Conservation (phyloP, 2,329 filamentous ascomycete species). For the Aspergillus aculeatinus region DNA sequence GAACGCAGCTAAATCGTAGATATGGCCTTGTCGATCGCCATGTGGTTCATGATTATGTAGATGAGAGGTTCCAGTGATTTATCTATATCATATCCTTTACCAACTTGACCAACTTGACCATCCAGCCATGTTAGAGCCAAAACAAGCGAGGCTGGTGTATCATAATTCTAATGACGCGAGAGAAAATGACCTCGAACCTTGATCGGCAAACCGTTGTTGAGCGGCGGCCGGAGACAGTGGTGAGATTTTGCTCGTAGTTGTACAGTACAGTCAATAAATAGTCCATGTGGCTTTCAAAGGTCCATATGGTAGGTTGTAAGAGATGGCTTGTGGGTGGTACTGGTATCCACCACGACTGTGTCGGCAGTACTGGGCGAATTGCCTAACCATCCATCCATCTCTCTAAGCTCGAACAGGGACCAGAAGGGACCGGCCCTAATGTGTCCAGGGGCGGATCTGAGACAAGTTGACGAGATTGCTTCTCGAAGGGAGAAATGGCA, state of each 20-base stretch:
- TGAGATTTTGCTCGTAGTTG: no score
- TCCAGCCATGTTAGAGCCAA: slow-evolving; percentile 18
- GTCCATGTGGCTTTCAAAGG: neutral
- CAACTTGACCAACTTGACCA: neutral
- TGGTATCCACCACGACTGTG: neutral
- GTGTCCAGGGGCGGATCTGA: neutral
- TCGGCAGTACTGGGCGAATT: neutral
- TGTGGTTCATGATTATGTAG: slow-evolving; percentile 5
- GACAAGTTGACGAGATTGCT: neutral
- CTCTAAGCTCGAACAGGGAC: neutral
- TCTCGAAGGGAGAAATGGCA: neutral
- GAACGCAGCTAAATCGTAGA: slow-evolving; percentile 67
- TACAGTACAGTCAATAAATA: neutral
- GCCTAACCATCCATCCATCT: neutral
- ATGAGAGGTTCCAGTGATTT: slow-evolving; percentile 10
- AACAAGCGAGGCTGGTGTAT: slow-evolving; percentile 26
- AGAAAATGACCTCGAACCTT: slow-evolving; percentile 14
- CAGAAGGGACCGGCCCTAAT: neutral
- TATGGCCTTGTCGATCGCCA: slow-evolving; percentile 3
- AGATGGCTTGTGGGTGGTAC: neutral
- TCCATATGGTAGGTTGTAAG: neutral
- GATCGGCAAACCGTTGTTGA: neutral
- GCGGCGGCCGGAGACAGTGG: neutral
- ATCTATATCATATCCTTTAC: slow-evolving; percentile 9
- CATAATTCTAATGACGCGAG: slow-evolving; percentile 23